Percentiles rank a stretch among this genome's conserved stretches.
phyloP scores from a whole-genome alignment of 768 basidiomycete genomes.

The Kwoniella heveanensis region DNA sequence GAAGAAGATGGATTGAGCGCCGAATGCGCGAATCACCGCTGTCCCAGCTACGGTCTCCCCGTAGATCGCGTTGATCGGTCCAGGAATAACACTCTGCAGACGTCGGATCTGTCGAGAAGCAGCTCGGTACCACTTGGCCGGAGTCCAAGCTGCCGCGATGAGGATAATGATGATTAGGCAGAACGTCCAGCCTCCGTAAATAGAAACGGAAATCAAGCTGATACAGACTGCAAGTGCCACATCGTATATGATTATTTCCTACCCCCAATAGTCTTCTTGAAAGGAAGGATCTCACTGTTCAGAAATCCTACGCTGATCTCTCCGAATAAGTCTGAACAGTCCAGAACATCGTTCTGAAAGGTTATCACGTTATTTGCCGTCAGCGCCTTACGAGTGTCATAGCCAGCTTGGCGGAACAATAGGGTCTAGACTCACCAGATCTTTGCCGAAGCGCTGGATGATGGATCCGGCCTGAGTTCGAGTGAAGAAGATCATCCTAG shows the following conservation, averaged over 20 bases:
- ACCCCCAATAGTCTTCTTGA: neutral
- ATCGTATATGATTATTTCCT: no score
- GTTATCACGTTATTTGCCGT: no score
- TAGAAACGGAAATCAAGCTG: constrained; percentile 25
- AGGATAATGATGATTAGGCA: constrained; percentile 16
- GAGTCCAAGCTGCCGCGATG: constrained; percentile 27
- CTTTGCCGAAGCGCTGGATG: constrained; percentile 44
- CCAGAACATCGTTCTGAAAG: constrained; percentile 27
- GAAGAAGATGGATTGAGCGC: constrained; percentile 35
- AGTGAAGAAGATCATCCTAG: constrained; percentile 44
- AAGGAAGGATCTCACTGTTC: constrained; percentile 23
- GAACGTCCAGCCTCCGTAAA: constrained; percentile 36
- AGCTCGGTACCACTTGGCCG: constrained; percentile 39
- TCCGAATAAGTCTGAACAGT: constrained; percentile 30
- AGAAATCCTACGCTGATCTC: constrained; percentile 10
- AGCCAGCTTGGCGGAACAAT: no score
- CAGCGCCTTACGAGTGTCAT: no score
- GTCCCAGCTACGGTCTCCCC: constrained; percentile 47
- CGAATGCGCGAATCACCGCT: constrained; percentile 47
- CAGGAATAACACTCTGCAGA: constrained; percentile 34
- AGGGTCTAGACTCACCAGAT: constrained; percentile 33
- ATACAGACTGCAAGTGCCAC: constrained; percentile 26
- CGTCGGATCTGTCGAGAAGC: constrained; percentile 34
- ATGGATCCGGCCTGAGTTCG: constrained; percentile 45
- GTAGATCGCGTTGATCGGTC: constrained; percentile 45